phyloP scores from a whole-genome alignment of 331 rosid species.

The Telfairia occidentalis region DNA sequence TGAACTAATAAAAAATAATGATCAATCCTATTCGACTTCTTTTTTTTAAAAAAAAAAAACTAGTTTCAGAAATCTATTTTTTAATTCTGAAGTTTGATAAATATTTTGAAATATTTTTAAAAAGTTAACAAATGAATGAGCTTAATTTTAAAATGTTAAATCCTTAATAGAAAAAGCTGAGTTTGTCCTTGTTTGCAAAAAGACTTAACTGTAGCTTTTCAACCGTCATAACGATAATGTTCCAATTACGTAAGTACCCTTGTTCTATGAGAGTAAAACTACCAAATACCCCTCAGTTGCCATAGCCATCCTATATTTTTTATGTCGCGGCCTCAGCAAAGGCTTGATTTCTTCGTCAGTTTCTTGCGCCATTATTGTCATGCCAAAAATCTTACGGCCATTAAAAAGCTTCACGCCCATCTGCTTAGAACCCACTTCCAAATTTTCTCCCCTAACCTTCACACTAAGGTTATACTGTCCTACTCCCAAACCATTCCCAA shows the following conservation, averaged over 20 bases:
- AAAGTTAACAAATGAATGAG: neutral
- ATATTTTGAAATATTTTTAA: neutral
- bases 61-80: neutral
- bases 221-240: neutral
- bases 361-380: constrained; percentile 24
- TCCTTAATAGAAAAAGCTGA: neutral
- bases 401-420: constrained; percentile 49
- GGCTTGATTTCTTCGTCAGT: constrained; percentile 15
- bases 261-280: neutral
- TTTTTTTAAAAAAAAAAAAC: neutral
- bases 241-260: neutral
- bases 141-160: neutral
- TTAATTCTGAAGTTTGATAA: neutral
- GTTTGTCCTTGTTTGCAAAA: neutral
- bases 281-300: neutral
- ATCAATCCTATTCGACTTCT: neutral
- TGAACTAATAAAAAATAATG: neutral
- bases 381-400: constrained; percentile 22
- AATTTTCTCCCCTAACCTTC: constrained; percentile 23
- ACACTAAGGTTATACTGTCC: constrained; percentile 32
- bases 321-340: constrained; percentile 4
- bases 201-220: neutral
- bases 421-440: constrained; percentile 40
- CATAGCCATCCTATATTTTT: neutral
- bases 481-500: constrained; percentile 26